Base-by-base conservation (phyloP, 2,329 filamentous ascomycete genomes). In the Pseudomassariella vexata region DNA sequence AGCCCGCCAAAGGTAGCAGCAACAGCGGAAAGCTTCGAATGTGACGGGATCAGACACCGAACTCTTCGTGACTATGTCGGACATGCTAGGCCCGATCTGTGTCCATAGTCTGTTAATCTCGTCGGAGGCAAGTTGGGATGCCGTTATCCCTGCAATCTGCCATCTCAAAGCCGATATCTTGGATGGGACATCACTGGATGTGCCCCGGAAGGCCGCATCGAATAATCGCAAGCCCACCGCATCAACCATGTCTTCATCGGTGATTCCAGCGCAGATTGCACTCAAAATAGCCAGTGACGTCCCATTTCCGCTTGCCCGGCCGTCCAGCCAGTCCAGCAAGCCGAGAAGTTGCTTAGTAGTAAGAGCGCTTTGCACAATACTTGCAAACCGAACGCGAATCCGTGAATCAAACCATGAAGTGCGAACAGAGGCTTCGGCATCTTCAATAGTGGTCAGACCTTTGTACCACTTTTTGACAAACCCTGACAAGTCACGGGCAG, bases 381-480 rank as follows among this genome's bases (percentile, higher is more conserved):
- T 37, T 23, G 47, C 43, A 25, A 53, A 37, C 25, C 43, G 40
- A 29, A 47, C 34, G 24, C 52, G 41, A 23, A 55, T 47, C 24
- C 28, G 42, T 5, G 33, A 19, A 26, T 54, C 46, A 28, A 48
- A 44, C 52, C 49, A 55, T 36, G 50, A 38, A 5, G 42, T 42
- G 31, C 45, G 36, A 28, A 40, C 39, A 18, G 49, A 30, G 2
- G 39, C 35, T 19, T 21, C 25, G 20, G 30, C 29, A 17, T 16
- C 14, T 29, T 25, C 25, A 15, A 19, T 36, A 31, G 34, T 47
- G 38, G 15, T 43, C 41, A 56, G 38, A 23, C 40, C 45, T 25
- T 50, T 29, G 37, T 52, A 53, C 62, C 62, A 66, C 32, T 53
- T 53, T 8, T 43, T 49, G 14, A 64, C 41, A 30, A 66, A 66